Percentiles rank a stretch among this genome's conserved stretches.
Conservation (phyloP, 2,329 filamentous ascomycete species). For the Penicillium corylophilum region DNA sequence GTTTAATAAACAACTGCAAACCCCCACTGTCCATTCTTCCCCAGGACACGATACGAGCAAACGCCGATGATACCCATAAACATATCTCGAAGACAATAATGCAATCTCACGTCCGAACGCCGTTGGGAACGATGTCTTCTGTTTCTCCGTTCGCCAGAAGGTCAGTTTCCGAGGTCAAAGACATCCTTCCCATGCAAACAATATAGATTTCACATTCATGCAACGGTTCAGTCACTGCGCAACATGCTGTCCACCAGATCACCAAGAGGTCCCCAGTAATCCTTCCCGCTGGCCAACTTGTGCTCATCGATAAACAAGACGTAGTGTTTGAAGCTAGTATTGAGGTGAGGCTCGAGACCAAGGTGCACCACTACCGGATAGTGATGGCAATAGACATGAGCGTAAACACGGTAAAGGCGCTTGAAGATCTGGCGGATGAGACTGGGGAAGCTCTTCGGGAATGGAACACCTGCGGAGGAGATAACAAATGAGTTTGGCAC, state of each 20-base stretch:
- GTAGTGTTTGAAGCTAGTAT: slow-evolving; percentile 99
- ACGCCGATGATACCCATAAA: slow-evolving; percentile 7
- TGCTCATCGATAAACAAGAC: slow-evolving; percentile 99
- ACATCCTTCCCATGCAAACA: slow-evolving; percentile 2
- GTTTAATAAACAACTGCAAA: background rate
- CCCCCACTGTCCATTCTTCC: background rate
- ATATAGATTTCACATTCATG: slow-evolving; percentile 2
- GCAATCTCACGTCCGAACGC: slow-evolving; percentile 22
- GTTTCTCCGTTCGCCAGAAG: slow-evolving; percentile 1
- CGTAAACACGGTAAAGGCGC: slow-evolving; percentile 96
- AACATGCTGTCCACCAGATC: slow-evolving; percentile 98
- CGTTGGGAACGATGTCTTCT: slow-evolving; percentile 11
- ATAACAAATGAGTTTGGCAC: slow-evolving; percentile 14
- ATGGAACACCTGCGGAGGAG: slow-evolving; percentile 69
- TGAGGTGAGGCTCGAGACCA: slow-evolving; percentile 92
- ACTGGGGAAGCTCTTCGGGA: slow-evolving; percentile 85
- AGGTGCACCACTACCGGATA: slow-evolving; percentile 95
- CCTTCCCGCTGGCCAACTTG: slow-evolving; percentile 83
- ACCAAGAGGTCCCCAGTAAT: slow-evolving; percentile 94
- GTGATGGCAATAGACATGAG: slow-evolving; percentile 99
- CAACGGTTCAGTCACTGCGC: slow-evolving; percentile 70
- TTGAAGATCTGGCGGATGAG: slow-evolving; percentile 97
- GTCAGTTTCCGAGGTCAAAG: slow-evolving; percentile 1
- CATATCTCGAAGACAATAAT: slow-evolving; percentile 15
- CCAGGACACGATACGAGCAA: slow-evolving; percentile 1